Evolutionary conservation across 2,329 filamentous ascomycete species (phyloP).

Genomic region (Calonectria ilicicola): DNA sequence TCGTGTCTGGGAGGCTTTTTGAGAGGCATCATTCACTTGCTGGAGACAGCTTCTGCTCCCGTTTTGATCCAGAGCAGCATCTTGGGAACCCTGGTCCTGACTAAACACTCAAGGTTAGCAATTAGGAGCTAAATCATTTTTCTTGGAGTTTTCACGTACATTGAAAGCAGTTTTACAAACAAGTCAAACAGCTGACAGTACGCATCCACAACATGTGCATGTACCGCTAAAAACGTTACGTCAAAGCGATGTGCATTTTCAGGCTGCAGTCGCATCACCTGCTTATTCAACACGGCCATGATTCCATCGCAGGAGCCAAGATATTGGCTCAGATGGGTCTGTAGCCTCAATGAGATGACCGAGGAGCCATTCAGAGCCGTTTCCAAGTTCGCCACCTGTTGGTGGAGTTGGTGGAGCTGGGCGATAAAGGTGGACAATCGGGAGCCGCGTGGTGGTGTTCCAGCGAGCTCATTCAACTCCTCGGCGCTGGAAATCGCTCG

Average conservation of each 20-base stretch:
- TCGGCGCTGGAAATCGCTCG: constrained; percentile 42
- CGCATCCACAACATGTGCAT: constrained; percentile 38
- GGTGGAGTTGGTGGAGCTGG: constrained; percentile 42
- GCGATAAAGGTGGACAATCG: constrained; percentile 38
- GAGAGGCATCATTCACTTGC: constrained; percentile 32
- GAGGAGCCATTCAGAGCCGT: constrained; percentile 37
- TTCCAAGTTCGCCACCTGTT: constrained; percentile 41
- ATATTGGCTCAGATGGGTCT: constrained; percentile 42
- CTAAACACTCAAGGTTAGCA: constrained; percentile 18
- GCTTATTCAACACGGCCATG: constrained; percentile 47
- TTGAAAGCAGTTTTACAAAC: constrained; percentile 34
- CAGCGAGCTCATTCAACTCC: constrained; percentile 46
- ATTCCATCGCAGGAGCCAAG: constrained; percentile 46
- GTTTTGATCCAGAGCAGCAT: constrained; percentile 33
- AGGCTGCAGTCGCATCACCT: constrained; percentile 47
- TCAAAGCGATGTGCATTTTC: constrained; percentile 40
- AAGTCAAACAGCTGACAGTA: constrained; percentile 42
- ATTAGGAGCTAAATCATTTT: background rate
- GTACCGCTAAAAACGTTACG: constrained; percentile 39
- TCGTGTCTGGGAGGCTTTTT: constrained; percentile 26
- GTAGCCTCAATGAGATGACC: constrained; percentile 46
- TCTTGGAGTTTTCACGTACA: constrained; percentile 31
- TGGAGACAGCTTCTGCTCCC: constrained; percentile 34
- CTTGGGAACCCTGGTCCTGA: constrained; percentile 37
- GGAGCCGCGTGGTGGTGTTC: constrained; percentile 21